Conservation (phyloP, 2,329 filamentous ascomycete genomes). For the Fonsecaea monophora region DNA sequence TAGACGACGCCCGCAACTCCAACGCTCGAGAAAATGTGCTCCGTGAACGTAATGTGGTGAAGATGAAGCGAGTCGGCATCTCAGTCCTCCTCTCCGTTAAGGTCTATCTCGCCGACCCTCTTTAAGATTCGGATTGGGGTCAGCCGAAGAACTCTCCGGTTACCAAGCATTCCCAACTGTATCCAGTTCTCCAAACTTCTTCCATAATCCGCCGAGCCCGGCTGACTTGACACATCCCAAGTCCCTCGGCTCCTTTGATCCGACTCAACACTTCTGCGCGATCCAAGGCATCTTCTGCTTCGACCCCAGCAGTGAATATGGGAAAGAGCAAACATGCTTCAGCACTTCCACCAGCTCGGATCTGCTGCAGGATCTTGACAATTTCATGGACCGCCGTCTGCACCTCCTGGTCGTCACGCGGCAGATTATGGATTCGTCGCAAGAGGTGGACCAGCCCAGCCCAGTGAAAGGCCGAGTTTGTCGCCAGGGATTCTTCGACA, state of each 20-base stretch:
- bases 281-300: slow-evolving; percentile 65
- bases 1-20: slow-evolving; percentile 20
- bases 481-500: slow-evolving; percentile 69
- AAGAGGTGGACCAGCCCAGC: slow-evolving; percentile 78
- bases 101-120: neutral
- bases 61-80: neutral
- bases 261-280: slow-evolving; percentile 68
- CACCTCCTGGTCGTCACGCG: slow-evolving; percentile 64
- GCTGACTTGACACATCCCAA: slow-evolving; percentile 76
- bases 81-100: neutral
- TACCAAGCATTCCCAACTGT: slow-evolving; percentile 72
- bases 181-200: slow-evolving; percentile 70
- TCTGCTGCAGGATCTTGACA: slow-evolving; percentile 63
- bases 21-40: slow-evolving; percentile 26
- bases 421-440: slow-evolving; percentile 72
- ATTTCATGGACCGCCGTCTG: slow-evolving; percentile 69
- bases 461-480: slow-evolving; percentile 80
- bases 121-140: slow-evolving; percentile 31
- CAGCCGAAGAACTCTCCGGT: slow-evolving; percentile 70
- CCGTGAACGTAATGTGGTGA: neutral
- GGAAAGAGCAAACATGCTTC: slow-evolving; percentile 80
- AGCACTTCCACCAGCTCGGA: slow-evolving; percentile 71
- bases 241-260: slow-evolving; percentile 71
- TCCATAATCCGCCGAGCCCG: slow-evolving; percentile 71
- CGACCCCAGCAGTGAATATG: slow-evolving; percentile 82